Evolutionary conservation across 2,329 filamentous ascomycete genomes (phyloP).

Genomic region (Venturiaceae sp.): DNA sequence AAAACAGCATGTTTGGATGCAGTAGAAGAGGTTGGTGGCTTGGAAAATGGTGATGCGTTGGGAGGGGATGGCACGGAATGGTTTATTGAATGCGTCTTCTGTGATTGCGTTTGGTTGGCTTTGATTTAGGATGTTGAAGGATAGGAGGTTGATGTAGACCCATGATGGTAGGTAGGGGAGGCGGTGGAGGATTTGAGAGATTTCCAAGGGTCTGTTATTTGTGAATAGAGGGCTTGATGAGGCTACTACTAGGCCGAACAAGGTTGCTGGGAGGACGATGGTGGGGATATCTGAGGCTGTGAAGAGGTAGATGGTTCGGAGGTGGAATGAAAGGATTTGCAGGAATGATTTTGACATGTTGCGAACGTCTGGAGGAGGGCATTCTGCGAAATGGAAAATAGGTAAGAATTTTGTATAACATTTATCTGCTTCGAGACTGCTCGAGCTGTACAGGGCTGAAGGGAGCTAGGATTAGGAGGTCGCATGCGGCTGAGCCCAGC

Average conservation of each 20-base stretch:
- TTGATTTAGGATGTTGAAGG: neutral
- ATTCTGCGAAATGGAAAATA: too few species aligned
- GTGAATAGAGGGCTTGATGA: neutral
- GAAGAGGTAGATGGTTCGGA: neutral
- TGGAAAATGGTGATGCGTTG: neutral
- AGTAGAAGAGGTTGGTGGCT: neutral
- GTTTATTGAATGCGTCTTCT: neutral
- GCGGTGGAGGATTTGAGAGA: neutral
- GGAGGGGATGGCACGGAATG: neutral
- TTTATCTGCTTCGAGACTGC: too few species aligned
- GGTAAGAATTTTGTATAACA: too few species aligned
- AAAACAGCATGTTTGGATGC: neutral
- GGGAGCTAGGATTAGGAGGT: too few species aligned
- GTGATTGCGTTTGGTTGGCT: neutral
- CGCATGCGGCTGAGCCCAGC: too few species aligned
- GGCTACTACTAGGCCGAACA: neutral
- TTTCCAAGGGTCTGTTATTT: too few species aligned
- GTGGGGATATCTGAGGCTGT: neutral
- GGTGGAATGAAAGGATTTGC: too few species aligned
- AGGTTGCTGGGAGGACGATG: neutral
- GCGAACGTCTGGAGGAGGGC: too few species aligned
- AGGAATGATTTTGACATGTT: too few species aligned
- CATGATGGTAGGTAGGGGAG: neutral
- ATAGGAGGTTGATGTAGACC: neutral
- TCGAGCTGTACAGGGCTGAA: too few species aligned